Conservation (phyloP, 2,329 filamentous ascomycete genomes). For the Ophiobolus disseminans region DNA sequence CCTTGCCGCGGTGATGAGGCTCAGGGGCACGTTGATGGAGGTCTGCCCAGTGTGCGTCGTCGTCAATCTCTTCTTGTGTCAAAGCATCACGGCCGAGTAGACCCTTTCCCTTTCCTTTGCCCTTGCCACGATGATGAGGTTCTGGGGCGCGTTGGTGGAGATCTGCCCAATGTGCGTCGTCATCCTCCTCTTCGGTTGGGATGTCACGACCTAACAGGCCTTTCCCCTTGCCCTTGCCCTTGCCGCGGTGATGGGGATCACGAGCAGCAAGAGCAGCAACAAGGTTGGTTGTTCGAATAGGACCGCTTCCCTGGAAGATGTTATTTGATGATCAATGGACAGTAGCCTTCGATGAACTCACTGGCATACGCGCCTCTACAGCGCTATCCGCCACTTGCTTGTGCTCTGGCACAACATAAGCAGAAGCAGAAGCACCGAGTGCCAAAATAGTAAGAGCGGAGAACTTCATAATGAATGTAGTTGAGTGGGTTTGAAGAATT, state of each 20-base stretch:
- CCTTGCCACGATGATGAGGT: slow-evolving; percentile 1
- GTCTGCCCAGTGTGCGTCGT: slow-evolving; percentile 17
- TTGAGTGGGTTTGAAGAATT: slow-evolving; percentile 16
- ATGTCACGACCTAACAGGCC: no score
- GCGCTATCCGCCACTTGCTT: slow-evolving; percentile 24
- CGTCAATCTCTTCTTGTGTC: slow-evolving; percentile 4
- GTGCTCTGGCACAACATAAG: slow-evolving; percentile 42
- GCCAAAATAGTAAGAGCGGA: slow-evolving; percentile 38
- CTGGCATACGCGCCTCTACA: slow-evolving; percentile 36
- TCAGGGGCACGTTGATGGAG: slow-evolving; percentile 14
- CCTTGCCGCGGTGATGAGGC: slow-evolving; percentile 1
- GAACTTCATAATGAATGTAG: slow-evolving; percentile 41
- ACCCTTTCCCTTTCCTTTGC: slow-evolving; percentile 3
- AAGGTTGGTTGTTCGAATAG: slow-evolving; percentile 24
- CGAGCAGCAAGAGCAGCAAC: slow-evolving; percentile 31
- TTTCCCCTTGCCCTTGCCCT: slow-evolving; percentile 3
- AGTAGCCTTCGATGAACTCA: slow-evolving; percentile 14
- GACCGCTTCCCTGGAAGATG: slow-evolving; percentile 30
- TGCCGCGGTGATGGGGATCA: slow-evolving; percentile 10
- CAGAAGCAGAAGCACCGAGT: slow-evolving; percentile 39
- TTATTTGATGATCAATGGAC: slow-evolving; percentile 9
- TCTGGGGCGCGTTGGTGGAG: slow-evolving; percentile 12
- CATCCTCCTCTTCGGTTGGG: slow-evolving; percentile 5
- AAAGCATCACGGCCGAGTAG: no score
- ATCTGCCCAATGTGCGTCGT: slow-evolving; percentile 17